These are phyloP conservation scores for Metschnikowia koreensis DNA, from an alignment of 805 yeast species.

Conservation along the genomic window DNA sequence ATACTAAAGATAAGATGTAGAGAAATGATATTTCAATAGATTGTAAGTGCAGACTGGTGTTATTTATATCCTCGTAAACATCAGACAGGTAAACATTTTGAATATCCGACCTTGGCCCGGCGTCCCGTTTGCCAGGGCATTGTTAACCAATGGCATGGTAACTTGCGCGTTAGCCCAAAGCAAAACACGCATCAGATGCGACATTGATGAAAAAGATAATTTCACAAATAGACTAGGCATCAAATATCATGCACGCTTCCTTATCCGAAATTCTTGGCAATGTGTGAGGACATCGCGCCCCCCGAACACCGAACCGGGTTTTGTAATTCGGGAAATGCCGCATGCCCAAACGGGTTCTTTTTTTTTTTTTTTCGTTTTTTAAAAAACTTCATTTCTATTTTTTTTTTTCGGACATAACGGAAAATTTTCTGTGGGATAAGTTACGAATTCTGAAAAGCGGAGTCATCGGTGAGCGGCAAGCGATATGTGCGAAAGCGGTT, in stretches of 20 bases:
- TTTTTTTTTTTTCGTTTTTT: too few relatives aligned
- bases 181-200: constrained; percentile 1
- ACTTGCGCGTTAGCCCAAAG: neutral
- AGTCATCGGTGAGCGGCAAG: too few relatives aligned
- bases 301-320: constrained; percentile 2
- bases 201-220: constrained; percentile 10
- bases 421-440: neutral
- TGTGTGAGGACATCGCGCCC: neutral
- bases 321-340: neutral
- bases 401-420: neutral
- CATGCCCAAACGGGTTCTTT: neutral
- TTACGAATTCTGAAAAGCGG: too few relatives aligned
- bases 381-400: too few relatives aligned
- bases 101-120: neutral
- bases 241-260: neutral
- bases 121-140: too few relatives aligned
- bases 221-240: neutral
- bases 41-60: too few relatives aligned
- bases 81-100: neutral
- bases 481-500: too few relatives aligned
- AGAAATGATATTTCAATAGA: too few relatives aligned
- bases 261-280: neutral
- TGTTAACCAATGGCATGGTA: neutral
- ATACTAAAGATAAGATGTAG: neutral
- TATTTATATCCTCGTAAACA: too few relatives aligned